phyloP scores from a whole-genome alignment of 139 green algal genomes.

The Tetradesmus lagerheimii region DNA sequence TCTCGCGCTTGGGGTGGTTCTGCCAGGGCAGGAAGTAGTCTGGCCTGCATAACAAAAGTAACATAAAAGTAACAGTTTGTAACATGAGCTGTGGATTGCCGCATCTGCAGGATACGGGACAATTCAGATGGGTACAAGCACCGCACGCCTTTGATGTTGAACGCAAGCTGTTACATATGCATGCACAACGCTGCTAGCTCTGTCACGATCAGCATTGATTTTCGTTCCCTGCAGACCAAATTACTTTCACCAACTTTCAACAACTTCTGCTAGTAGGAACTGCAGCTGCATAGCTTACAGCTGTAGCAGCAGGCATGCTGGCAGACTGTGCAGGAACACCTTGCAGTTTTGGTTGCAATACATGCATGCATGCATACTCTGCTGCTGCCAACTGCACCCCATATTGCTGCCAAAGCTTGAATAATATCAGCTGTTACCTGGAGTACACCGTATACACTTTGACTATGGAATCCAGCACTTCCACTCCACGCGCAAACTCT shows the following conservation, averaged over 20 bases:
- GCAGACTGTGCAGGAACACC: no score
- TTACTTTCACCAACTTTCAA: no score
- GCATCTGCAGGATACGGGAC: slow-evolving; percentile 62
- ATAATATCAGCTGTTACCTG: neutral
- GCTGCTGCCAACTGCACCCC: neutral
- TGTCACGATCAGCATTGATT: no score
- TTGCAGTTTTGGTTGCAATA: neutral
- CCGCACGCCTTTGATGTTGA: no score
- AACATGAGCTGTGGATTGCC: slow-evolving; percentile 69
- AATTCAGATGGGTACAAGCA: no score
- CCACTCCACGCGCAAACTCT: slow-evolving; percentile 29
- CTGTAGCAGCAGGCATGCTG: no score
- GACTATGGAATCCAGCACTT: slow-evolving; percentile 81
- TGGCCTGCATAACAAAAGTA: slow-evolving; percentile 46
- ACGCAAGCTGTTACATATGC: no score
- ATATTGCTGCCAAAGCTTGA: neutral
- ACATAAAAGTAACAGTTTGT: neutral
- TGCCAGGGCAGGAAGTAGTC: slow-evolving; percentile 84
- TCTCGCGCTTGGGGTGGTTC: slow-evolving; percentile 81
- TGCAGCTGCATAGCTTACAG: no score
- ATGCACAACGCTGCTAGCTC: no score
- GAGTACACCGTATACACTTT: slow-evolving; percentile 80
- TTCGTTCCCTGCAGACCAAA: no score
- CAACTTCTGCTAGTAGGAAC: no score
- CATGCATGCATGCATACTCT: neutral